Evolutionary conservation across 2,329 filamentous ascomycete species (phyloP), one percentile per base, ranked within the genome.

Genomic region (Bipolaris sorokiniana): DNA sequence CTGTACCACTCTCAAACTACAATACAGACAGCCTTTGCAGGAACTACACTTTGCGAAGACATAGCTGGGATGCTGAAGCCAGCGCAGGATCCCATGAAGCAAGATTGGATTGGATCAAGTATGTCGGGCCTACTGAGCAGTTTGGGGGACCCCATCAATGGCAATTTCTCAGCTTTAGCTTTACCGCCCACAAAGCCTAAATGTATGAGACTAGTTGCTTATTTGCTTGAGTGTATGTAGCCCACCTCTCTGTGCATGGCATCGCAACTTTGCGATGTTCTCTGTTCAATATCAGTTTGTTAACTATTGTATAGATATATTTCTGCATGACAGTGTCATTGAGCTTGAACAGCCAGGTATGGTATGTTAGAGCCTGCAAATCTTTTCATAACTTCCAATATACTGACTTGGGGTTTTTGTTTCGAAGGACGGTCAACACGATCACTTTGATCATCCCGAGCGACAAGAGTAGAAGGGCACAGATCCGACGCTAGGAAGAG

Each of bases 61-160:
- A 44, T 20, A 49, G 40, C 2, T 44, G 4, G 15, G 52, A 54
- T 9, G 11, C 38, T 0, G 52, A 54, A 9, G 38, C 52, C 13
- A 45, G 49, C 18, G 31, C 22, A 7, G 52, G 46, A 33, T 37
- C 20, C 13, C 31, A 49, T 9, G 38, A 49, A 7, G 38, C 46
- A 11, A 49, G 52, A n/a, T 5, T 15, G 2, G 52, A 54, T 10
- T 54, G 46, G 45, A 38, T 45, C 20, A 54, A 33, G 28, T 54
- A 54, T 7, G 26, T 49, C 9, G 45, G 45, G 3, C 51, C 45
- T 10, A 42, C 33, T 7, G 38, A 45, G 6, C 7, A 44, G 7
- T 54, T 48, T 18, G 51, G 51, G 5, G n/a, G 28, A 45, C 7
- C 45, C 51, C 7, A 37, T 54, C 38, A 54, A 54, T 9, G 51